phyloP scores from a whole-genome alignment of 257 asterid genomes.

The Ballota nigra region DNA sequence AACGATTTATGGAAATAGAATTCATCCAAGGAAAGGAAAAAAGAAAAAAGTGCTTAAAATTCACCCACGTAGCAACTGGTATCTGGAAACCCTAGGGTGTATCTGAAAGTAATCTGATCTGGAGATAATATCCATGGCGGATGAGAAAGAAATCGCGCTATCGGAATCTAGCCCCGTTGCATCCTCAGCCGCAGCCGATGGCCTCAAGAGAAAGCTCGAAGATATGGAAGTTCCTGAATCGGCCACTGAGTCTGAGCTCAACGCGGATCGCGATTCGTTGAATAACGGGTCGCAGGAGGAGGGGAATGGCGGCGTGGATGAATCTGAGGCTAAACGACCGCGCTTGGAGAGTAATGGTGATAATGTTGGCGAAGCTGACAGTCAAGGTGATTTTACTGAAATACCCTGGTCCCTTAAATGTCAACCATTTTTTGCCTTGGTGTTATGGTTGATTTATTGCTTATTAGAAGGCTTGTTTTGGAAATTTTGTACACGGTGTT shows the following conservation, averaged over 20 bases:
- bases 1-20: not conserved
- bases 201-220: constrained; percentile 79
- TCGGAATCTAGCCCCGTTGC: constrained; percentile 29
- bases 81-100: constrained; percentile 35
- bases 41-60: not conserved
- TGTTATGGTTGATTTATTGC: not conserved
- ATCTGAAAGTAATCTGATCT: constrained; percentile 29
- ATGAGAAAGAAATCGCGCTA: constrained; percentile 43
- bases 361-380: constrained; percentile 35
- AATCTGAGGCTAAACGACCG: constrained; percentile 71
- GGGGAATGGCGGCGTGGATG: constrained; percentile 45
- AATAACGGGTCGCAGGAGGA: constrained; percentile 38
- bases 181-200: constrained; percentile 32
- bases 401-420: not conserved
- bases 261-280: constrained; percentile 29
- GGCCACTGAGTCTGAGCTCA: constrained; percentile 27
- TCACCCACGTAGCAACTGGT: constrained; percentile 18
- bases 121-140: constrained; percentile 40
- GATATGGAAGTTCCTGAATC: constrained; percentile 67
- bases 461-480: not conserved
- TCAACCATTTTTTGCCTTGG: not conserved
- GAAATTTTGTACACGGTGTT: not conserved
- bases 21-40: not conserved
- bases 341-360: constrained; percentile 63
- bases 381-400: constrained; percentile 36